Conservation (phyloP, 129 eudicot genomes). For the sunflower (Helianthus annuus) region HanXRQr2.0-SUNRISE NC_035433.2:149279621-149280120, state of each 20-base stretch:
- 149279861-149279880: slow-evolving; percentile 30
- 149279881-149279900: slow-evolving; percentile 40
- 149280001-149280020: slow-evolving; percentile 40
- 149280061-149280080: slow-evolving; percentile 49
- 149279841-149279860: slow-evolving; percentile 34
- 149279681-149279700: too few relatives aligned
- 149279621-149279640: too few relatives aligned
- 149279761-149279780: not conserved
- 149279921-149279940: slow-evolving; percentile 30
- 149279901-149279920: slow-evolving; percentile 30
- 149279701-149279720: too few relatives aligned
- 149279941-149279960: too few relatives aligned
- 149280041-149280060: slow-evolving; percentile 24
- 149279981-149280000: too few relatives aligned
- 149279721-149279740: too few relatives aligned
- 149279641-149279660: too few relatives aligned
- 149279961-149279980: too few relatives aligned
- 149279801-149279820: slow-evolving; percentile 20
- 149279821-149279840: not conserved
- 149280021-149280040: slow-evolving; percentile 24
- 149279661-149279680: too few relatives aligned
- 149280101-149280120: too few relatives aligned
- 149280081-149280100: slow-evolving; percentile 39
- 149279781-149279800: slow-evolving; percentile 15
- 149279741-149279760: not conserved